These are phyloP conservation scores for Syzygium aqueum DNA, from an alignment of 345 rosid species.

Conservation along the genomic window DNA sequence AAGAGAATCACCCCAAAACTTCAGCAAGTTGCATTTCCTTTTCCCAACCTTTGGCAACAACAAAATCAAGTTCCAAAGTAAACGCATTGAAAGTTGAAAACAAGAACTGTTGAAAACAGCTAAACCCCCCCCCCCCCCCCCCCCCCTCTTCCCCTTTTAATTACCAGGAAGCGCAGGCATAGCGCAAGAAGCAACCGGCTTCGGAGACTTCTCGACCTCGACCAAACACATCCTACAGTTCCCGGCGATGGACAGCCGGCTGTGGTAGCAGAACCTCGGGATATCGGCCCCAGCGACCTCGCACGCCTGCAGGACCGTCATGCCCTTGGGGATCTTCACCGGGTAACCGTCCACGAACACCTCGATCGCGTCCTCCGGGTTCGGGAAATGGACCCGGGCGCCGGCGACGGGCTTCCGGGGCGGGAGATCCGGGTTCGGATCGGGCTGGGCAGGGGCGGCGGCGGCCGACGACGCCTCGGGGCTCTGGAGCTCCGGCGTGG, in stretches of 20 bases:
- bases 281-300: conserved; percentile 99
- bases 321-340: conserved; percentile 93
- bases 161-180: conserved; percentile 99
- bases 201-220: conserved; percentile 98
- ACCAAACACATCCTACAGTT: conserved; percentile 99
- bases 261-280: conserved; percentile 91
- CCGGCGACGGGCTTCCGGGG: conserved; percentile 66
- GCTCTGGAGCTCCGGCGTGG: conserved; percentile 73
- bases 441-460: conserved; percentile 38
- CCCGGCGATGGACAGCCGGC: conserved; percentile 92
- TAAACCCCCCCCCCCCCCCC: background rate
- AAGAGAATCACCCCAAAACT: background rate
- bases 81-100: background rate
- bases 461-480: conserved; percentile 39
- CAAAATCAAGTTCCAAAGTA: background rate
- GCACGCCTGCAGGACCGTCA: conserved; percentile 95
- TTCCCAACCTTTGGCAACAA: background rate
- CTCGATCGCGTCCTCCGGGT: conserved; percentile 95
- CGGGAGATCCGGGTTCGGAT: conserved; percentile 40
- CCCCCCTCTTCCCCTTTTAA: too few species aligned
- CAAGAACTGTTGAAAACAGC: background rate
- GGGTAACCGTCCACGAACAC: conserved; percentile 91
- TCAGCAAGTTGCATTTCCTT: background rate
- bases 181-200: conserved; percentile 98
- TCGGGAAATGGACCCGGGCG: conserved; percentile 72